Evolutionary conservation across 148 eudicot genomes (phyloP), one percentile per base, ranked within the genome.

Genomic region (Drosera capensis): DNA sequence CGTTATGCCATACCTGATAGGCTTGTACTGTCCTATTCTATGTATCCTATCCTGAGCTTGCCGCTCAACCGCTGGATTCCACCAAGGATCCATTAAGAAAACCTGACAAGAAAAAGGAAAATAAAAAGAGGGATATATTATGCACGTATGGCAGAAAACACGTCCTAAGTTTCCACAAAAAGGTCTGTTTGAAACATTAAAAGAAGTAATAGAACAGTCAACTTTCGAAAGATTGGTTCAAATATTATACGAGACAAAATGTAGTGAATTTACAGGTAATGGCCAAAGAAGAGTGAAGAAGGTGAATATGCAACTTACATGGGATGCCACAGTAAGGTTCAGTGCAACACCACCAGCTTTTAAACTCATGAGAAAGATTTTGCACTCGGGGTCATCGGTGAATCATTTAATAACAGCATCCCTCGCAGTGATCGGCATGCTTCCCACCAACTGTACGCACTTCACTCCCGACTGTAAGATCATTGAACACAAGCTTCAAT

Each of bases 51-150:
- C 97, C 69, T 80, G 87, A 38, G 97, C 97, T 62, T 90, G 97
- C 67, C 80, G 58, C 68, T 90, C 97, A 25, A 56, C 75, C 20
- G 95, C 97, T 2, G 95, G 95, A 68, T 90, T 90, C 97, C 95
- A 90, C 95, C 97, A 90, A 0, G 97, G 97, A 55, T 90, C 97
- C 97, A 90, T 90, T 78, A 90, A 55, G 71, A 90, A 90, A 47
- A 90, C 97, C 97, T 88, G 41, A 19, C n/a, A n/a, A n/a, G n/a
- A n/a, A n/a, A n/a, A n/a, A n/a, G n/a, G n/a, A n/a, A n/a, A n/a
- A n/a, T n/a, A n/a, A n/a, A n/a, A n/a, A n/a, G n/a, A n/a, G n/a
- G n/a, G n/a, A n/a, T n/a, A n/a, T n/a, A n/a, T n/a, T n/a, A n/a
- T n/a, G n/a, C n/a, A n/a, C n/a, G n/a, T n/a, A n/a, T n/a, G n/a